Base-by-base conservation (phyloP, 1,284 basidiomycete genomes). In the Limonomyces culmigenus region DNA sequence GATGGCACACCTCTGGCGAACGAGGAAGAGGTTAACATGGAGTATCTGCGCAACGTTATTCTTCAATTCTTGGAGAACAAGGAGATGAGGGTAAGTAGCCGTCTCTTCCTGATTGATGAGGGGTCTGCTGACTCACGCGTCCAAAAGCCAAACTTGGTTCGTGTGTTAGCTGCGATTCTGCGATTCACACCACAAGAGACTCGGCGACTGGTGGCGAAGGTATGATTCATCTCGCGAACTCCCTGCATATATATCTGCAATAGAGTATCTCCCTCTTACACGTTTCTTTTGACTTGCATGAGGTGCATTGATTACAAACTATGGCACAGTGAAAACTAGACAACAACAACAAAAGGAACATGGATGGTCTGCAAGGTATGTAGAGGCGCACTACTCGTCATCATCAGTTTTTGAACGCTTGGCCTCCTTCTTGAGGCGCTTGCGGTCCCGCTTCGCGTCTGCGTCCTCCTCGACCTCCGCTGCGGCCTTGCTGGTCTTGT, bases 101-200 rank as follows among this genome's bases (percentile, higher is more conserved):
- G 33, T 56, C 42, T 19, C 29, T 13, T 21, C 32, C 17, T 15
- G 31, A 36, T n/a, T 35, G 21, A 18, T 16, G 19, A 18, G 8
- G 16, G 19, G 35, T 32, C 25, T 29, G 27, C 40, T 40, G 25
- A 6, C 37, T 25, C 44, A 21, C 44, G 25, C 19, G 10, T 33
- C 34, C 29, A 43, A 10, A 44, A 89, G 78, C 84, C 89, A 0
- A 87, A 89, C 50, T 73, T 96, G 29, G 74, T 95, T 18, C 70
- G 79, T 40, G 89, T 96, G 2, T 55, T 96, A 32, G 87, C 86
- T 1, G 88, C 87, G 31, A 91, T 96, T 34, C 55, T 96, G 31
- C 80, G 74, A 36, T 95, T 96, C 48, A 96, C 91, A 2, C 91
- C 91, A 2, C 84, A 92, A 48, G 91, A 96, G 52, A 85, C 88